Percentiles rank a stretch among this genome's conserved stretches.
Evolutionary conservation across 306 rosid species (phyloP).

Genomic region (Acacia melanoxylon): DNA sequence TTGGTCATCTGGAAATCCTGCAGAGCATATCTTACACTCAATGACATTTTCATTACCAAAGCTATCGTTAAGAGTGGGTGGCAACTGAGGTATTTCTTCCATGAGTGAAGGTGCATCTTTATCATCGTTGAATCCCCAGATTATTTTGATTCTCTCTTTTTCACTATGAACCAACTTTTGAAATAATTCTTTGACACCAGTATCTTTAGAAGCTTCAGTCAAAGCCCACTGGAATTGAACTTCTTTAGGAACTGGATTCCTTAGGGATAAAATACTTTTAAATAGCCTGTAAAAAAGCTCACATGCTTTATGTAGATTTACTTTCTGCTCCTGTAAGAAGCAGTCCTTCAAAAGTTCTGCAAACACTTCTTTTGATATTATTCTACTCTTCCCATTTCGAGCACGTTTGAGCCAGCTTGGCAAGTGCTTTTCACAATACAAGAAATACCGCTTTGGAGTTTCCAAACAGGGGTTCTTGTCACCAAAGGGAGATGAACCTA

Average conservation of each 20-base stretch:
- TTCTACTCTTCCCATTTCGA: constrained; percentile 96
- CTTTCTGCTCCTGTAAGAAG: constrained; percentile 61
- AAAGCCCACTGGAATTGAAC: constrained; percentile 98
- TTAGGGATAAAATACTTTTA: constrained; percentile 84
- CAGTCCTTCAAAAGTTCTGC: constrained; percentile 81
- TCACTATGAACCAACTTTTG: constrained; percentile 72
- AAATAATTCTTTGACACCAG: constrained; percentile 64
- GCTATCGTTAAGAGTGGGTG: constrained; percentile 44
- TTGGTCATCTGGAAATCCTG: constrained; percentile 70
- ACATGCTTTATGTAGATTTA: constrained; percentile 81
- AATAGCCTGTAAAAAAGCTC: constrained; percentile 94
- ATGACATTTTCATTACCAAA: constrained; percentile 51
- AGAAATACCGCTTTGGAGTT: constrained; percentile 72
- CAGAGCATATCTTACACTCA: constrained; percentile 79
- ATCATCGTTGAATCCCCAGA: constrained; percentile 81
- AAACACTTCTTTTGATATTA: constrained; percentile 89
- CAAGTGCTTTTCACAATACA: constrained; percentile 89
- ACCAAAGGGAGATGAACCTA: constrained; percentile 69
- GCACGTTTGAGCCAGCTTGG: constrained; percentile 99
- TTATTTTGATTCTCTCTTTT: constrained; percentile 65
- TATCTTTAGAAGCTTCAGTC: constrained; percentile 82
- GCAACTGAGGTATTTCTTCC: constrained; percentile 62
- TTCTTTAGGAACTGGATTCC: constrained; percentile 93
- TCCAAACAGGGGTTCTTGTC: constrained; percentile 70
- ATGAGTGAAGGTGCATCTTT: constrained; percentile 45